Evolutionary conservation across 2,329 filamentous ascomycete genomes (phyloP).

Genomic region (Endothia cerciana): DNA sequence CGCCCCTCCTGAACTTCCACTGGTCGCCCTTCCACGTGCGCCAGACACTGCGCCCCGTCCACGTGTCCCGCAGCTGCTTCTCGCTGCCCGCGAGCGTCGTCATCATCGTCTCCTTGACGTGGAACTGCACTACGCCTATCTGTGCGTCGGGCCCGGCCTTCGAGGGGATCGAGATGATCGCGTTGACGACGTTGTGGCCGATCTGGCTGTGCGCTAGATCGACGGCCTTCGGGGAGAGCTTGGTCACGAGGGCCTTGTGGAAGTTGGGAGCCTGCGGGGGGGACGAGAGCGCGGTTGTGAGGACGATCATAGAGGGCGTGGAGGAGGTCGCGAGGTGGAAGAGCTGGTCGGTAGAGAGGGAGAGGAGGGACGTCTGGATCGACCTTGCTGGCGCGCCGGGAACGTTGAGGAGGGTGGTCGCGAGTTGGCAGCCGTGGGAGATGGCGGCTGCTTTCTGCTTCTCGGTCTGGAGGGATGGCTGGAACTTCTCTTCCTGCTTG

Average conservation of each 20-base stretch:
- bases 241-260: conserved; percentile 58
- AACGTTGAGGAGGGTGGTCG: conserved; percentile 76
- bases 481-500: conserved; percentile 35
- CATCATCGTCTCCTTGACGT: conserved; percentile 62
- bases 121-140: conserved; percentile 53
- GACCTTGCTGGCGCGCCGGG: conserved; percentile 70
- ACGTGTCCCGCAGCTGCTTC: conserved; percentile 53
- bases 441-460: conserved; percentile 62
- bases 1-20: conserved; percentile 56
- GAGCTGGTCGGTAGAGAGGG: conserved; percentile 58
- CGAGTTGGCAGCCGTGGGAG: conserved; percentile 79
- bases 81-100: conserved; percentile 52
- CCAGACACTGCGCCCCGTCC: conserved; percentile 61
- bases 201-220: conserved; percentile 54
- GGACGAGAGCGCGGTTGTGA: conserved; percentile 54
- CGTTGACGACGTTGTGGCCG: conserved; percentile 56
- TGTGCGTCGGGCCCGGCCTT: conserved; percentile 41
- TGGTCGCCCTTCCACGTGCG: conserved; percentile 61
- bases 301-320: conserved; percentile 51
- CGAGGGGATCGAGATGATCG: conserved; percentile 54
- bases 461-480: conserved; percentile 40
- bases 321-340: conserved; percentile 66
- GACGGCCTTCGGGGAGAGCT: conserved; percentile 48
- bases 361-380: conserved; percentile 72
- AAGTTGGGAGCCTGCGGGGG: conserved; percentile 55